phyloP scores from a whole-genome alignment of 768 basidiomycete species.

The Cystofilobasidium ferigula region DNA sequence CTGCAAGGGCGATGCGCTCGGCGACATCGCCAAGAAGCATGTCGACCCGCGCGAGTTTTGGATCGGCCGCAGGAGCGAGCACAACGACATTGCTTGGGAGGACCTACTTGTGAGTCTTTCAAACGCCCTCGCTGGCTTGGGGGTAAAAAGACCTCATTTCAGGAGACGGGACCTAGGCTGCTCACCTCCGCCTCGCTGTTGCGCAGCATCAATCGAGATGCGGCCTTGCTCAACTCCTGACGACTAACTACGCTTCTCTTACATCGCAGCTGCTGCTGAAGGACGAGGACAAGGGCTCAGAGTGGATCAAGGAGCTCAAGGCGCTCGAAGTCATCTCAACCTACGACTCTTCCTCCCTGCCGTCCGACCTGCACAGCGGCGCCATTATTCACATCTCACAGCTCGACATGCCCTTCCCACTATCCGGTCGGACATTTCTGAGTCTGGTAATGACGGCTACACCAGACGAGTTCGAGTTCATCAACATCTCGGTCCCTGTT shows the following conservation, averaged over 20 bases:
- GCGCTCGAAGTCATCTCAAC: not conserved
- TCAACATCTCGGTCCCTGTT: not conserved
- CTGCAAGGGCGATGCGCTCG: not conserved
- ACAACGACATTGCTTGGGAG: not conserved
- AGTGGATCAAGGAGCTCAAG: not conserved
- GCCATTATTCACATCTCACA: not conserved
- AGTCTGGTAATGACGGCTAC: not conserved
- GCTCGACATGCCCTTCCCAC: not conserved
- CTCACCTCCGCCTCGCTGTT: too few relatives aligned
- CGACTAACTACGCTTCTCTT: not conserved
- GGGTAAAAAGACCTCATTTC: too few relatives aligned
- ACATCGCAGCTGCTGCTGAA: not conserved
- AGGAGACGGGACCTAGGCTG: too few relatives aligned
- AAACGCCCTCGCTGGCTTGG: too few relatives aligned
- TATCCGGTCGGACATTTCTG: not conserved
- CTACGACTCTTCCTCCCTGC: not conserved
- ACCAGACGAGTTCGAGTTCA: not conserved
- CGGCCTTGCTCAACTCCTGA: not conserved
- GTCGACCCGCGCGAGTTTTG: not conserved
- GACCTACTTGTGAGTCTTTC: not conserved
- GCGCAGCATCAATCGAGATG: too few relatives aligned
- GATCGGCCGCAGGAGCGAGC: not conserved
- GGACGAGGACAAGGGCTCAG: not conserved
- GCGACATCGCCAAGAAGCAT: not conserved
- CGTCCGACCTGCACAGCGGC: not conserved